Evolutionary conservation across 495 filamentous ascomycete species (phyloP).

Genomic region (Hypomontagnella submonticulosa): DNA sequence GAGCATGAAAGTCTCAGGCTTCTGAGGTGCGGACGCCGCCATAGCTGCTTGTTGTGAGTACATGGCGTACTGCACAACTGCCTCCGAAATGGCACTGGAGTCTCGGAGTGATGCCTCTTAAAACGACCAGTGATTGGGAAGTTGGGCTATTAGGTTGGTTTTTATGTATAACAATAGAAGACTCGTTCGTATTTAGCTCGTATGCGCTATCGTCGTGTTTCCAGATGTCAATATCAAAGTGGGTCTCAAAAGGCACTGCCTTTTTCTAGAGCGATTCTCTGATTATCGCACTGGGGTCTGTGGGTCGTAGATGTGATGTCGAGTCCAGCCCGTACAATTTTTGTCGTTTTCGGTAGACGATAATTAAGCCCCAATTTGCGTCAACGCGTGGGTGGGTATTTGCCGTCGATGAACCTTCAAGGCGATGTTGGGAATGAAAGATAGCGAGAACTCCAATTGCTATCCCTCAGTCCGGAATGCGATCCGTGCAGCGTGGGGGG

Average conservation of each 20-base stretch:
- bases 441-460: slow-evolving; percentile 25
- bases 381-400: slow-evolving; percentile 41
- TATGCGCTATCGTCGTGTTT: slow-evolving; percentile 35
- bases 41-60: slow-evolving; percentile 66
- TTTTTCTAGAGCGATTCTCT: slow-evolving; percentile 18
- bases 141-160: slow-evolving; percentile 22
- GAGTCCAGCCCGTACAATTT: slow-evolving; percentile 49
- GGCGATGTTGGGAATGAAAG: slow-evolving; percentile 29
- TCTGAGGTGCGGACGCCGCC: slow-evolving; percentile 67
- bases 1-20: slow-evolving; percentile 98
- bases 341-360: slow-evolving; percentile 21
- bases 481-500: slow-evolving; percentile 26
- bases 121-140: slow-evolving; percentile 10
- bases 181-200: slow-evolving; percentile 41
- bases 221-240: slow-evolving; percentile 26
- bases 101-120: slow-evolving; percentile 4
- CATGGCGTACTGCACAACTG: slow-evolving; percentile 53
- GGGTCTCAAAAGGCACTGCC: slow-evolving; percentile 42
- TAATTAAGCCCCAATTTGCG: slow-evolving; percentile 42
- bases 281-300: slow-evolving; percentile 25
- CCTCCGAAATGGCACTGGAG: slow-evolving; percentile 27
- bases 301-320: slow-evolving; percentile 29
- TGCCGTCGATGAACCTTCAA: slow-evolving; percentile 40
- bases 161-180: slow-evolving; percentile 29
- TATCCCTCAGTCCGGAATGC: slow-evolving; percentile 27